Evolutionary conservation across 805 yeast genomes (phyloP), one percentile per base, ranked within the genome.

Genomic region (Pichia pseudocactophila): DNA sequence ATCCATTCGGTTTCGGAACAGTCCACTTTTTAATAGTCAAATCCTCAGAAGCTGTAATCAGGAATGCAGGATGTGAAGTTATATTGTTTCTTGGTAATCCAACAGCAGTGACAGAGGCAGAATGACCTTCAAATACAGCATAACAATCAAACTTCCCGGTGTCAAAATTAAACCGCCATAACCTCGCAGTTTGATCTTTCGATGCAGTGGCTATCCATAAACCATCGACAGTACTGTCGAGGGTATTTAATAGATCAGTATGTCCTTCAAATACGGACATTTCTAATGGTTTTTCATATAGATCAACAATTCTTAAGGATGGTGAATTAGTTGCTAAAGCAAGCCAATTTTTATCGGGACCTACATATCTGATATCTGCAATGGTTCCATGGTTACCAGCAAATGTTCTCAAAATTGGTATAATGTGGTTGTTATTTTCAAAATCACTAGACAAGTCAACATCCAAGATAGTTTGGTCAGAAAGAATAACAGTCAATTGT

Each of bases 301-400:
- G 74, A 49, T 81, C 80, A 28, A 89, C 73, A 12, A 92, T 62
- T 58, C 97, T 70, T 43, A 92, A 64, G 1, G 90, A 79, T 11
- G 96, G 95, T 1, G 97, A 85, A 61, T 92, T 92, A 3, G 97
- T 90, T 2, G 97, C 97, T 50, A 92, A 61, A 4, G 95, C 97
- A 36, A 90, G 59, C 30, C 70, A 63, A 36, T 70, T 58, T 26
- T 66, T 57, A 19, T 68, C 56, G 7, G 86, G 85, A 0, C 92
- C 92, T 27, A 80, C 81, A 55, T 78, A 82, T 50, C 78, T 75
- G 66, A 88, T 72, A 58, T 90, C 97, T 2, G 96, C 95, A 53
- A 92, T 80, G 20, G 92, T 90, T 44, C 97, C 97, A 63, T 90
- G 96, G 61, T 88, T 88, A 51, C 97, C 97, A 1, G 96, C 92